Evolutionary conservation across 345 rosid genomes (phyloP).

Genomic region (Salix dunnii): DNA sequence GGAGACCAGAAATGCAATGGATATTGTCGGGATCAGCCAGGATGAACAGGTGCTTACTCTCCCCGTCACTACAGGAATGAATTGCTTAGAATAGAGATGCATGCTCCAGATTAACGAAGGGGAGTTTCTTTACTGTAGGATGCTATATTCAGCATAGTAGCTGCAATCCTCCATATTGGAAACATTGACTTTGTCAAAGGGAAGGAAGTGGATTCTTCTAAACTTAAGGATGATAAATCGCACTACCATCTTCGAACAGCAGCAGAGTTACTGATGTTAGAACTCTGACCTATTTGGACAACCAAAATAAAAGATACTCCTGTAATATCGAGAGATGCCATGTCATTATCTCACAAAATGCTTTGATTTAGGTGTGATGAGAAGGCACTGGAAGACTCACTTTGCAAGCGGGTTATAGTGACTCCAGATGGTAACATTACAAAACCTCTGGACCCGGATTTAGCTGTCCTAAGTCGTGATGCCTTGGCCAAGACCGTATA

Average conservation of each 20-base stretch:
- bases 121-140: slow-evolving; percentile 38
- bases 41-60: slow-evolving; percentile 51
- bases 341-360: slow-evolving; percentile 2
- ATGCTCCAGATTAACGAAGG: slow-evolving; percentile 5
- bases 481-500: slow-evolving; percentile 71
- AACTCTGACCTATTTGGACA: background rate
- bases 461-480: slow-evolving; percentile 54
- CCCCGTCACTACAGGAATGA: background rate
- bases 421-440: slow-evolving; percentile 74
- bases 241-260: slow-evolving; percentile 55
- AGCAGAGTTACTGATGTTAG: slow-evolving; percentile 63
- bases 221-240: slow-evolving; percentile 65
- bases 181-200: slow-evolving; percentile 66
- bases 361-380: slow-evolving; percentile 54
- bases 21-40: slow-evolving; percentile 63
- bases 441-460: slow-evolving; percentile 64
- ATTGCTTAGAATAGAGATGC: background rate
- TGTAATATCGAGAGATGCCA: background rate
- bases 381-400: slow-evolving; percentile 62
- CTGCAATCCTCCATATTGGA: slow-evolving; percentile 75
- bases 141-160: slow-evolving; percentile 67
- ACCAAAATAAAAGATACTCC: background rate
- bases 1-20: slow-evolving; percentile 79
- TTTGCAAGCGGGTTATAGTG: slow-evolving; percentile 74
- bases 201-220: slow-evolving; percentile 64